Evolutionary conservation across 257 asterid genomes (phyloP).

Genomic region (Perilla frutescens): DNA sequence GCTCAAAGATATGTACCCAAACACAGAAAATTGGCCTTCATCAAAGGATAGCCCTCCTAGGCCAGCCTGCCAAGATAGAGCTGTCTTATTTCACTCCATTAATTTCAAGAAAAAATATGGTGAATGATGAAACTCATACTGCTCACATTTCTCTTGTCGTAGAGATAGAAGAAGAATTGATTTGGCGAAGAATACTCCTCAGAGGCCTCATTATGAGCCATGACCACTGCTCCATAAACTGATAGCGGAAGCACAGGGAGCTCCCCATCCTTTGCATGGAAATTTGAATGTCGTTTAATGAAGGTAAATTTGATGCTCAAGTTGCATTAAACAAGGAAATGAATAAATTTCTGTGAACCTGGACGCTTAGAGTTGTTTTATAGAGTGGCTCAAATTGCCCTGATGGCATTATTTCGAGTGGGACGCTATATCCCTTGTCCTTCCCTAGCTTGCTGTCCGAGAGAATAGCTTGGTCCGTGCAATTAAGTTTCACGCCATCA

Average conservation of each 20-base stretch:
- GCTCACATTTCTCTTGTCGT: slow-evolving; percentile 92
- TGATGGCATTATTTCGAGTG: slow-evolving; percentile 88
- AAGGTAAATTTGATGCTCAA: slow-evolving; percentile 21
- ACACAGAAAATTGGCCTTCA: slow-evolving; percentile 94
- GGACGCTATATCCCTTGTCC: slow-evolving; percentile 72
- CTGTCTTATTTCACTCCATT: not conserved
- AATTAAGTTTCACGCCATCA: slow-evolving; percentile 74
- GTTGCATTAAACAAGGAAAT: slow-evolving; percentile 5
- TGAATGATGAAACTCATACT: slow-evolving; percentile 5
- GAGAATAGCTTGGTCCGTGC: slow-evolving; percentile 84
- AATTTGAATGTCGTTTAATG: slow-evolving; percentile 19
- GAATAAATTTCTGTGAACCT: slow-evolving; percentile 50
- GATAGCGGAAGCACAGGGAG: slow-evolving; percentile 95
- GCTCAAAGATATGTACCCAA: slow-evolving; percentile 59
- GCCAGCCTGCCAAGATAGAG: slow-evolving; percentile 67
- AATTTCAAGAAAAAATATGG: slow-evolving; percentile 13
- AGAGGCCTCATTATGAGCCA: slow-evolving; percentile 84
- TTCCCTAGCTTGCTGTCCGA: slow-evolving; percentile 62
- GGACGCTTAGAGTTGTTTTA: slow-evolving; percentile 79
- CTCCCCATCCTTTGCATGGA: slow-evolving; percentile 80
- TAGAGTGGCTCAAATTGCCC: slow-evolving; percentile 98
- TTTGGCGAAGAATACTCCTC: slow-evolving; percentile 94
- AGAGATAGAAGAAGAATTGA: slow-evolving; percentile 95
- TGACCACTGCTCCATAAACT: slow-evolving; percentile 91
- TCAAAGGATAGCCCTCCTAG: slow-evolving; percentile 95